These are phyloP conservation scores for Phytophthora lateralis DNA, from an alignment of 352 stramenopile genomes.

Conservation along the genomic window DNA sequence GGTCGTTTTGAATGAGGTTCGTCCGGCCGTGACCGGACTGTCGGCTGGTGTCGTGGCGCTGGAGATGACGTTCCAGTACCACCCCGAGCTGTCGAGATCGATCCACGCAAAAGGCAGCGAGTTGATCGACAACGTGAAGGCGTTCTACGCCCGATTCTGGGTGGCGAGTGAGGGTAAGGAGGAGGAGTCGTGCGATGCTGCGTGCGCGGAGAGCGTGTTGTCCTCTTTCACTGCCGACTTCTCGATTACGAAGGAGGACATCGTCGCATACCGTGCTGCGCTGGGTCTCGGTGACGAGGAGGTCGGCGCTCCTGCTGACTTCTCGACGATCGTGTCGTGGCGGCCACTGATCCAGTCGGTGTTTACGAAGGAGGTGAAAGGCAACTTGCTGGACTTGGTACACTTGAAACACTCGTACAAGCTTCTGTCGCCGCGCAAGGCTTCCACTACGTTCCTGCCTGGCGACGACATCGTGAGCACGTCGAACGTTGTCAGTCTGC, in stretches of 20 bases:
- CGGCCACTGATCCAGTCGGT: conserved; percentile 83
- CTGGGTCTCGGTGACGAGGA: conserved; percentile 46
- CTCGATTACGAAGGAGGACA: conserved; percentile 57
- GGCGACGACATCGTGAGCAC: conserved; percentile 79
- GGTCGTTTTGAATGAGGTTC: conserved; percentile 60
- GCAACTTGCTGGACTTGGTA: conserved; percentile 83
- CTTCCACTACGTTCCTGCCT: conserved; percentile 48
- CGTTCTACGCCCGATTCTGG: conserved; percentile 83
- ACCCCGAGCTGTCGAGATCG: conserved; percentile 48
- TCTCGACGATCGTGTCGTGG: conserved; percentile 83
- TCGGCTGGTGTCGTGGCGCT: conserved; percentile 49
- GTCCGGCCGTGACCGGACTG: conserved; percentile 59
- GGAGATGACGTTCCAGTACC: conserved; percentile 61
- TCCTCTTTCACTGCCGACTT: conserved; percentile 71
- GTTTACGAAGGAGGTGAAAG: conserved; percentile 81
- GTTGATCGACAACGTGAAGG: conserved; percentile 67
- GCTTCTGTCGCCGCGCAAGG: conserved; percentile 50
- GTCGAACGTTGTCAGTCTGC: conserved; percentile 70
- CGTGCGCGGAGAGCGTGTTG: conserved; percentile 65
- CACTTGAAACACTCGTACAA: conserved; percentile 89
- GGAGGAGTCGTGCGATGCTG: conserved; percentile 57
- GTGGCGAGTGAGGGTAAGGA: conserved; percentile 65
- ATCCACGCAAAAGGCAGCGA: conserved; percentile 53
- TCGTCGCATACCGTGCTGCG: conserved; percentile 63
- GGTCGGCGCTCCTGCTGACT: conserved; percentile 61